Percentiles rank a stretch among this genome's conserved stretches.
These are phyloP conservation scores for Paxillus involutus DNA, from an alignment of 768 basidiomycete genomes.

Conservation along the genomic window DNA sequence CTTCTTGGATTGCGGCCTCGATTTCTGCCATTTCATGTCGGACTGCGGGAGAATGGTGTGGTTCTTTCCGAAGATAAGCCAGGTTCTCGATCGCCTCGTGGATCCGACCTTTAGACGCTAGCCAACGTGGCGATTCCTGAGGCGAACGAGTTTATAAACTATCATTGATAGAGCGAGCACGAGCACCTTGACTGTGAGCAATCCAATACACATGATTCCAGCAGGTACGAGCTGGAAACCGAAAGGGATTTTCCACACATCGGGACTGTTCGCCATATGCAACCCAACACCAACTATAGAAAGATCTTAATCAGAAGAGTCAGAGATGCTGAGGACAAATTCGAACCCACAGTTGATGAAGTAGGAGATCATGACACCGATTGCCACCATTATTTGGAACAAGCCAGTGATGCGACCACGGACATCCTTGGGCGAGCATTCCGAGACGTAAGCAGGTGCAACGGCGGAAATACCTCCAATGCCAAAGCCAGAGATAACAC, in stretches of 20 bases:
- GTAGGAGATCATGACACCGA: conserved; percentile 84
- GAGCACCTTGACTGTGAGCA: conserved; percentile 60
- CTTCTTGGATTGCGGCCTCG: conserved; percentile 75
- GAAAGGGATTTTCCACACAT: conserved; percentile 72
- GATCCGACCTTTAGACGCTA: conserved; percentile 60
- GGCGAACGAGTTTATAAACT: conserved; percentile 16
- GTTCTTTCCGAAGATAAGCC: conserved; percentile 58
- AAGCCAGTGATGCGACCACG: conserved; percentile 83
- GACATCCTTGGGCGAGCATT: conserved; percentile 84
- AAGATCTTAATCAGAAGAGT: not conserved
- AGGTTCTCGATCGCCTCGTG: conserved; percentile 58
- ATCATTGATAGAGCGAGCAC: not conserved
- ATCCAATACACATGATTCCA: conserved; percentile 66
- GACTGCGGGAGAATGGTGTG: conserved; percentile 42
- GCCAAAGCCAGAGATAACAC: conserved; percentile 77
- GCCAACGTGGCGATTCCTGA: conserved; percentile 76
- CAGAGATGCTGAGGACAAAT: conserved; percentile 1
- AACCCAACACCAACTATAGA: conserved; percentile 56
- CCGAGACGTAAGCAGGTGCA: conserved; percentile 83
- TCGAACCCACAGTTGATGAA: conserved; percentile 68
- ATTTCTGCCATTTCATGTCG: conserved; percentile 76
- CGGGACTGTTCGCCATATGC: conserved; percentile 45
- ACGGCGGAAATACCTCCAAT: conserved; percentile 85
- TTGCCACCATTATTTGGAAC: conserved; percentile 85
- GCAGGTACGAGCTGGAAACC: conserved; percentile 75